phyloP scores from a whole-genome alignment of 768 basidiomycete genomes.

The Mycena filopes region DNA sequence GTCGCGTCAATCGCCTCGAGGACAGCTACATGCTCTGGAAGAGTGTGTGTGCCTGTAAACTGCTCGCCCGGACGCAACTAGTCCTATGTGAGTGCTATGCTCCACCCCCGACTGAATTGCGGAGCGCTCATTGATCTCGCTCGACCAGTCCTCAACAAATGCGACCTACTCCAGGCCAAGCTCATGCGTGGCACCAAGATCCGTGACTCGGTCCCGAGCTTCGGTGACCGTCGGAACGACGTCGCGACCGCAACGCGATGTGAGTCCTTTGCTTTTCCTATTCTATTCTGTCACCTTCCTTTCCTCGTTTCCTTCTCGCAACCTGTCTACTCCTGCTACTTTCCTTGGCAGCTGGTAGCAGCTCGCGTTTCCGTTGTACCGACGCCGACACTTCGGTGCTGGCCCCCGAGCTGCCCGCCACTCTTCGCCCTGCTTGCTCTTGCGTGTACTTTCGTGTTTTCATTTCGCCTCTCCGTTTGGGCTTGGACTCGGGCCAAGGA shows the following conservation, averaged over 20 bases:
- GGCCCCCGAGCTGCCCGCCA: background rate
- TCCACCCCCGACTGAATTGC: background rate
- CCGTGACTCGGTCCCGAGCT: constrained; percentile 77
- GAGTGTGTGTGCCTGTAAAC: constrained; percentile 74
- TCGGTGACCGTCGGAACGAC: constrained; percentile 79
- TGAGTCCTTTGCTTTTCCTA: constrained; percentile 46
- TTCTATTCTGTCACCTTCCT: too few relatives aligned
- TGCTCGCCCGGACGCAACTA: constrained; percentile 68
- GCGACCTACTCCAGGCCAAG: constrained; percentile 79
- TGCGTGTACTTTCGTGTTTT: background rate
- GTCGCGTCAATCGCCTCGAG: constrained; percentile 76
- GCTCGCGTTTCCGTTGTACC: background rate
- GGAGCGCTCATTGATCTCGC: background rate
- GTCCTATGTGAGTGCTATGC: constrained; percentile 56
- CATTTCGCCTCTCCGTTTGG: background rate
- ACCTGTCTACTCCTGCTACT: background rate
- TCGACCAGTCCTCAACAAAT: constrained; percentile 67
- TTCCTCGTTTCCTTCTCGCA: constrained; percentile 14
- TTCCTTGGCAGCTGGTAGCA: background rate
- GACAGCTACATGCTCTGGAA: constrained; percentile 83
- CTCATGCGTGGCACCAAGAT: constrained; percentile 74
- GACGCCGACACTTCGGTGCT: background rate
- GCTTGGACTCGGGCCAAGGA: background rate
- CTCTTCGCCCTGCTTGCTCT: background rate
- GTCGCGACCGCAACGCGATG: constrained; percentile 76